Evolutionary conservation across 2,329 filamentous ascomycete genomes (phyloP).

Genomic region (Sporothrix protearum): DNA sequence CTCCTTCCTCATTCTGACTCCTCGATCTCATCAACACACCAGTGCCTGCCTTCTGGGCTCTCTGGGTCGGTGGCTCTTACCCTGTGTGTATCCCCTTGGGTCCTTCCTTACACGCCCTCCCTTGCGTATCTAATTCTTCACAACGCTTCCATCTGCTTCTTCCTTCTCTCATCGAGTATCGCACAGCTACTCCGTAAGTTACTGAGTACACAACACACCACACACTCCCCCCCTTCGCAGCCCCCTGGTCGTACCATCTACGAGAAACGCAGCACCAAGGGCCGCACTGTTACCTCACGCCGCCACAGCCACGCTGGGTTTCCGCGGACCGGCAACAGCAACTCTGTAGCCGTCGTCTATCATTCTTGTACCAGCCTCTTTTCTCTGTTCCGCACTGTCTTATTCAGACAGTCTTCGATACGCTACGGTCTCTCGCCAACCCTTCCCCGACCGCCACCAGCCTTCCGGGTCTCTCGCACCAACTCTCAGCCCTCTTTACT

Average conservation of each 20-base stretch:
- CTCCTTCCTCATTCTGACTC: not conserved
- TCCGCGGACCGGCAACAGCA: slow-evolving; percentile 7
- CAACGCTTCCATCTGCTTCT: not conserved
- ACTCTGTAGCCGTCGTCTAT: slow-evolving; percentile 8
- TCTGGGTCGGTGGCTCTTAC: not conserved
- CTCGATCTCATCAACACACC: not conserved
- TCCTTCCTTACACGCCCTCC: not conserved
- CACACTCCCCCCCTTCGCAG: not conserved
- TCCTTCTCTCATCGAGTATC: not conserved
- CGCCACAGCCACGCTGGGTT: not conserved
- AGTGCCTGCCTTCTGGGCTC: not conserved
- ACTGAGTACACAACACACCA: not conserved
- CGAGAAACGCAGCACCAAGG: not conserved
- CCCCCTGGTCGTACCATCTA: not conserved
- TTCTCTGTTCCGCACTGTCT: not conserved
- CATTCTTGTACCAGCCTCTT: not conserved
- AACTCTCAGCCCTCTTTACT: not conserved
- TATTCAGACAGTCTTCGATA: not conserved
- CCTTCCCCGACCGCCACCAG: not conserved
- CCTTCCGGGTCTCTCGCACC: not conserved
- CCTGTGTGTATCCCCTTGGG: too few relatives aligned
- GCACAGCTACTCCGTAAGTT: not conserved
- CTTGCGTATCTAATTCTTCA: not conserved
- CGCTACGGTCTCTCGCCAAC: not conserved
- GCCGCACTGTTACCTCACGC: not conserved